Base-by-base conservation (phyloP, 148 eudicot species). In the Limonium bicolor region DNA sequence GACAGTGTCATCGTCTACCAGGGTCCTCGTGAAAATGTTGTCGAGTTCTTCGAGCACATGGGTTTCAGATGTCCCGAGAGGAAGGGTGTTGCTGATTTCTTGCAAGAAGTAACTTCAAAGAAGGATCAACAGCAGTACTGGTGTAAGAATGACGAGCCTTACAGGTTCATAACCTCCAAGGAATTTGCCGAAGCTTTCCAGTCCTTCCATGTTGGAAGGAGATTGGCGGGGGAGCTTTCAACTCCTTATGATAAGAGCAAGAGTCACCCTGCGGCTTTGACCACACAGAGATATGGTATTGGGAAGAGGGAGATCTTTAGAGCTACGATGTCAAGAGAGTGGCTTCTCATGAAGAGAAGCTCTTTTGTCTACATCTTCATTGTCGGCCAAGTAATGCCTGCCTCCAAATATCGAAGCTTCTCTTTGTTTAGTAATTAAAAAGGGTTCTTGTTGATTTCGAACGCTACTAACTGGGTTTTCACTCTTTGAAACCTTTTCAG, bases 81-180 rank as follows among this genome's bases (percentile, higher is more conserved):
- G 38, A 73, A 73, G 65, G 74, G 68, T 21, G 63, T 73, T 2
- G 79, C 71, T 4, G 74, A 73, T 48, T 73, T 65, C 51, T 59
- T 65, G 33, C 69, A 53, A 29, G 69, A 54, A 41, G 58, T 54
- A 54, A 73, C 75, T 24, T 73, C 80, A 11, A 69, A 56, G 71
- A 73, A 73, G 52, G 80, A 73, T 62, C 80, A 73, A 28, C 17
- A 53, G 23, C 79, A 73, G 40, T 73, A 68, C 36, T 73, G 79
- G 74, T 24, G 33, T 19, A 30, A 49, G 21, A 57, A 30, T 10
- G 61, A 70, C 13, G 58, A 70, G 53, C 72, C 76, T 22, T 66
- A 74, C 38, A 42, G 58, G 11, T 74, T 62, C 39, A 42, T 70
- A n/a, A 56, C 80, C 20, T 61, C 51, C 21, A 45, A 17, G 4